These are phyloP conservation scores for Pyronema omphalodes DNA, from an alignment of 495 filamentous ascomycete species.

Conservation along the genomic window DNA sequence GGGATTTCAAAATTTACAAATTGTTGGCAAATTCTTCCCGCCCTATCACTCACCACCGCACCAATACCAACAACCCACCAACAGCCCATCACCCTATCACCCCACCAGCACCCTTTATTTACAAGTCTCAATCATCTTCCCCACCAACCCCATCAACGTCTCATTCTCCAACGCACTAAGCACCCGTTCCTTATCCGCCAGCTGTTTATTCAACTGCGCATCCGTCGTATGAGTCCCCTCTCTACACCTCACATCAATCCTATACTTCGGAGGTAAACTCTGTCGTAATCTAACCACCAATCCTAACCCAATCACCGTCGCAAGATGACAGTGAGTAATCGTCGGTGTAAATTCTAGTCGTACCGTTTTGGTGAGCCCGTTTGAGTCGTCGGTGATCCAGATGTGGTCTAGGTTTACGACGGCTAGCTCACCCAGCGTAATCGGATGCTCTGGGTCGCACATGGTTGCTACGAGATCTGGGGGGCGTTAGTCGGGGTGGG, in stretches of 20 bases:
- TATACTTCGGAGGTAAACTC: slow-evolving; percentile 76
- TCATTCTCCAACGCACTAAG: slow-evolving; percentile 89
- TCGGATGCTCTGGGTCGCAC: slow-evolving; percentile 87
- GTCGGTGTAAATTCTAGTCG: slow-evolving; percentile 79
- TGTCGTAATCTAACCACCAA: slow-evolving; percentile 82
- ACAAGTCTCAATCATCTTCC: slow-evolving; percentile 62
- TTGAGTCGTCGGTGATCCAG: slow-evolving; percentile 42
- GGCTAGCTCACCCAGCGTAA: slow-evolving; percentile 77
- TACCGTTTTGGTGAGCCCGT: slow-evolving; percentile 34
- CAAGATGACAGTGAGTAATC: slow-evolving; percentile 87
- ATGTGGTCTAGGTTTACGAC: slow-evolving; percentile 92
- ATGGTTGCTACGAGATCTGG: slow-evolving; percentile 83
- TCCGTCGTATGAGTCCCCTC: slow-evolving; percentile 88
- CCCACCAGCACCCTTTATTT: slow-evolving; percentile 9
- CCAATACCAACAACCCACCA: background rate
- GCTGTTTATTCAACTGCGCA: slow-evolving; percentile 87
- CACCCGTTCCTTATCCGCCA: slow-evolving; percentile 90
- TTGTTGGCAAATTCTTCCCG: no score
- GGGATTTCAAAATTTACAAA: no score
- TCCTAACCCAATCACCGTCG: slow-evolving; percentile 89
- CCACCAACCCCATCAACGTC: slow-evolving; percentile 66
- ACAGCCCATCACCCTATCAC: background rate
- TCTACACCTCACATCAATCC: slow-evolving; percentile 84
- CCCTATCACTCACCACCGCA: background rate
- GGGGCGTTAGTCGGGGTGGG: background rate